Base-by-base conservation (phyloP, 2,329 filamentous ascomycete species). In the Xylariaceae sp. region DNA sequence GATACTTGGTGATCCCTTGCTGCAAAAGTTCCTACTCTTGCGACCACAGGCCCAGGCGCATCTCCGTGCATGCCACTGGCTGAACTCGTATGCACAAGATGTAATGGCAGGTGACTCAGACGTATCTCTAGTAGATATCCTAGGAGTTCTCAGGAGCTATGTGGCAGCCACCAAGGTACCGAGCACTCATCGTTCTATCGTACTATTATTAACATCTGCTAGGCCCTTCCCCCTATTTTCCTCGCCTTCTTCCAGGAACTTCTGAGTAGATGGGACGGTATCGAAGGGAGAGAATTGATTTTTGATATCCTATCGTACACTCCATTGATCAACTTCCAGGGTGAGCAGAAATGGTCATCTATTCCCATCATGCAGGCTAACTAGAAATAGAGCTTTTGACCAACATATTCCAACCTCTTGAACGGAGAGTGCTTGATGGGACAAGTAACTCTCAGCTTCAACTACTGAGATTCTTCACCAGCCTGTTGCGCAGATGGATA, bases 21-120 rank as follows among this genome's bases (percentile, higher is more conserved):
- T 93, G 1, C 90, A 93, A 71, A 94, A 93, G 69, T 78, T 93
- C 23, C 75, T 90, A 39, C 75, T 89, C n/a, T 75, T 89, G 35
- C 81, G 83, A 53, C 82, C 86, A 1, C 80, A 82, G 41, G 74
- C 76, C 13, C 76, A 79, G 53, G 78, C 78, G 10, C 73, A 77
- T 34, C 75, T 76, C 54, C 77, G 85, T n/a, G 77, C 85, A 49
- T 76, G 80, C 49, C 80, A 82, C 65, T 88, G 85, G 85, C 69
- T 88, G 48, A 71, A 76, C 51, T 80, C 83, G 1, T 80, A 79
- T 51, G 75, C 86, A 10, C 77, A 80, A 55, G 83, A 86, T 60
- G 77, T 82, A 1, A 74, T 82, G 35, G 77, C 78, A 48, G 81
- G 82, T 1, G 79, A 82, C 58, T 73, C 74, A 2, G 78, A 80